Conservation (phyloP, 2,329 filamentous ascomycete species). For the Colletotrichum tamarilloi region DNA sequence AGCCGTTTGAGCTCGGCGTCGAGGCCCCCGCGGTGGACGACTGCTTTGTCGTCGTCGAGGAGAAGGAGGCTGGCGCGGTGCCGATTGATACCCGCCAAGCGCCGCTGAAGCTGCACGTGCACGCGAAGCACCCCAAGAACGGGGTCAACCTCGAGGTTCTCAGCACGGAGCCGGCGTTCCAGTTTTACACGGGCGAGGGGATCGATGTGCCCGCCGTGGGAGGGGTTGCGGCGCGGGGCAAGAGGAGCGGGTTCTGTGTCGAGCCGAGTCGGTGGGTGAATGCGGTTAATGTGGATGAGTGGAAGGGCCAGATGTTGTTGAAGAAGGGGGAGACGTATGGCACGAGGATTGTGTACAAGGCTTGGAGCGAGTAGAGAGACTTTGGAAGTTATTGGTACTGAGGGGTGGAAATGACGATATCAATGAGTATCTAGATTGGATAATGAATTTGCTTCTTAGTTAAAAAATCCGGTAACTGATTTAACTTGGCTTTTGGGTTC, state of each 20-base stretch:
- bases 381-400: not conserved
- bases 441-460: not conserved
- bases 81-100: slow-evolving; percentile 73
- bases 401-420: not conserved
- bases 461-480: not conserved
- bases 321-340: slow-evolving; percentile 90
- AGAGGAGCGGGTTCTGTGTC: slow-evolving; percentile 86
- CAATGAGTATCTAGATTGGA: not conserved
- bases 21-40: slow-evolving; percentile 84
- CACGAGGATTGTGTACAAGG: slow-evolving; percentile 83
- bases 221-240: slow-evolving; percentile 70
- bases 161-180: slow-evolving; percentile 95
- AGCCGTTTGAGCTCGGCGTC: slow-evolving; percentile 78
- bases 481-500: not conserved
- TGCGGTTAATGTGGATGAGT: slow-evolving; percentile 83
- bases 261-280: slow-evolving; percentile 94
- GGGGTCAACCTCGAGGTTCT: slow-evolving; percentile 86
- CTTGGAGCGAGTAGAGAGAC: slow-evolving; percentile 74
- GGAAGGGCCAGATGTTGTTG: slow-evolving; percentile 81
- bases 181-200: slow-evolving; percentile 93
- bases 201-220: slow-evolving; percentile 79
- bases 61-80: slow-evolving; percentile 68
- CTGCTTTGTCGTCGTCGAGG: slow-evolving; percentile 83
- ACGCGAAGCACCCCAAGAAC: slow-evolving; percentile 78
- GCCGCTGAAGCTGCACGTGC: slow-evolving; percentile 74